Base-by-base conservation (phyloP, 1,284 basidiomycete genomes). In the Moesziomyces globuligerus region DNA sequence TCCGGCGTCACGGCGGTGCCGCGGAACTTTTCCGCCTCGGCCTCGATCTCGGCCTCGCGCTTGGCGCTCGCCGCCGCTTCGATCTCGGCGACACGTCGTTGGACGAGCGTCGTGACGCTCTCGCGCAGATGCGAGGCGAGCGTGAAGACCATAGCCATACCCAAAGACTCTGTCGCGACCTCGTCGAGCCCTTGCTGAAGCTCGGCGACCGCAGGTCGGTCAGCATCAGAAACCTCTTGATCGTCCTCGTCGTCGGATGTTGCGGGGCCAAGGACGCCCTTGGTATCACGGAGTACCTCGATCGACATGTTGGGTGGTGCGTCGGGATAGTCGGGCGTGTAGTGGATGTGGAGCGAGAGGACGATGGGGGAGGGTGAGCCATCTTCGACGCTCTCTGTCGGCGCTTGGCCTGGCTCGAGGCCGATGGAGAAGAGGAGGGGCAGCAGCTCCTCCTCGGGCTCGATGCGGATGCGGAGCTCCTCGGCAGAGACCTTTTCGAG, bases 81-180 rank as follows among this genome's bases (percentile, higher is more conserved):
- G 56, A 86, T 84, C 62, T 86, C 86, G 49, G 83, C 86, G 58
- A 89, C 88, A 28, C 86, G 85, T 61, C 91, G 87, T 42, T 85
- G 74, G 46, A 78, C 65, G 38, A 80, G 68, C n/a, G 61, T 72
- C 5, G 89, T 88, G 13, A 97, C 85, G 46, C 88, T 86, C 81
- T 97, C 94, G 65, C 91, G 87, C 42, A 97, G 86, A 75, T 92
- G 90, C 3, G 92, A 90, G 4, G 93, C 91, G 7, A 98, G 86
- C 0, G 94, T 93, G 81, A 97, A 98, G 11, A 93, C 94, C 94
- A 98, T 97, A 2, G 95, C 93, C 90, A 97, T 95, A 36, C 94
- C 94, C 23, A 93, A 81, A 74, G 92, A 94, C 79, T 97, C 94
- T 79, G 91, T 88, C 25, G 90, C 94, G 74, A 90, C 86, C 54